Base-by-base conservation (phyloP, 768 basidiomycete species). In the Glaciozyma antarctica region DNA sequence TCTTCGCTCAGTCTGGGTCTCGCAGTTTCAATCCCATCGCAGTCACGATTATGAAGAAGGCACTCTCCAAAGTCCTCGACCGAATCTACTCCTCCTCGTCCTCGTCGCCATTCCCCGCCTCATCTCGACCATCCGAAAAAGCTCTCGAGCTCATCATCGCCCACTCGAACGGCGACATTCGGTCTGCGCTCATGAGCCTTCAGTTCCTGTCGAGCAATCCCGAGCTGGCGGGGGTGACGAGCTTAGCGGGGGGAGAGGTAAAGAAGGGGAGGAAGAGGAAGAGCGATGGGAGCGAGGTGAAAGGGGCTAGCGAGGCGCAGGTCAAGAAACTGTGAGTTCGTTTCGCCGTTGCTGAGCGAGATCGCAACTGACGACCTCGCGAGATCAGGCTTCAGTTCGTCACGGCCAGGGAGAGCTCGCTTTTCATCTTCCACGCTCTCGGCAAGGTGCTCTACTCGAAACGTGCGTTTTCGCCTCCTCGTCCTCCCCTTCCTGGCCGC, bases 361-460 rank as follows among this genome's bases (percentile, higher is more conserved):
- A 21, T 17, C 7, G 49, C 4, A 30, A 47, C 19, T 56, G 34
- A 58, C 22, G 19, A 34, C 13, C 15, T 58, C 47, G 30, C 5
- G 22, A n/a, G 49, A 65, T 9, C 32, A 81, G 81, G 8, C 74
- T 95, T 68, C 87, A 90, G 71, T 83, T 85, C 0, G 81, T 91
- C 0, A 88, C 90, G 26, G 78, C 86, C 63, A 80, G 90, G 61
- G 95, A 99, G 73, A 87, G 90, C 72, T 88, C 85, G 65, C 78
- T 99, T 21, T 84, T 83, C 15, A 77, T 99, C 58, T 99, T 99
- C 75, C 95, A 97, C 77, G 77, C 97, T 22, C 79, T 99, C 57
- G 95, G 95, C 21, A 94, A 89, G 78, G 83, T 98, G 1, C 76
- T 98, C 56, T 98, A 95, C 75, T 97, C 94, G 76, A 99, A 98